A percentile compares a stretch with the other conserved stretches of the same genome.
phyloP scores from a whole-genome alignment of 2,329 filamentous ascomycete genomes.

The Aspergillus sergii region DNA sequence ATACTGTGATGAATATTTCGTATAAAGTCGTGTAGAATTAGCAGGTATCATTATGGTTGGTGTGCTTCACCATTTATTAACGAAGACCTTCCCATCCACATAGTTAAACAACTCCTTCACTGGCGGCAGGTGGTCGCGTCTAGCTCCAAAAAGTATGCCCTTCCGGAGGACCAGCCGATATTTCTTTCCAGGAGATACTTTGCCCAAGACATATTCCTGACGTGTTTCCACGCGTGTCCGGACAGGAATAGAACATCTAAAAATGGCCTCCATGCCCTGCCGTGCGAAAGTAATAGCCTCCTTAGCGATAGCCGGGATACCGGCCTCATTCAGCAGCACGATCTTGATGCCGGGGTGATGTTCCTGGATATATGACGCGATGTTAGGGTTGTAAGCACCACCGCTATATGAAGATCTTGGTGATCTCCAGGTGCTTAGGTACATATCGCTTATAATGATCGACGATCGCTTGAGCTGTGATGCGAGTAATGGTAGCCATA shows the following conservation, averaged over 20 bases:
- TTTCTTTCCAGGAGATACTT: slow-evolving; percentile 58
- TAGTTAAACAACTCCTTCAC: slow-evolving; percentile 57
- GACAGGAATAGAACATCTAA: slow-evolving; percentile 58
- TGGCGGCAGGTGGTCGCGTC: slow-evolving; percentile 45
- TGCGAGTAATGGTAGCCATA: slow-evolving; percentile 52
- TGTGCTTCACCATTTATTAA: slow-evolving; percentile 47
- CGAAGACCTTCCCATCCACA: slow-evolving; percentile 51
- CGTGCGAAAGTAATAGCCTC: slow-evolving; percentile 64
- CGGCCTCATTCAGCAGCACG: slow-evolving; percentile 59
- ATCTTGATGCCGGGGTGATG: slow-evolving; percentile 54
- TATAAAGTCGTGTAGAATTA: background rate
- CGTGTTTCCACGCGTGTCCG: slow-evolving; percentile 58
- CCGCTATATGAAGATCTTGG: slow-evolving; percentile 58
- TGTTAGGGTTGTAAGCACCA: slow-evolving; percentile 43
- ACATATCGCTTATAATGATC: slow-evolving; percentile 54
- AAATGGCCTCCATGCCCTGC: slow-evolving; percentile 62
- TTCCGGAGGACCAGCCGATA: slow-evolving; percentile 57
- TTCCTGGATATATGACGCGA: slow-evolving; percentile 55
- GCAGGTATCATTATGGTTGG: background rate
- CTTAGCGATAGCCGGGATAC: slow-evolving; percentile 60
- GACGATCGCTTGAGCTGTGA: slow-evolving; percentile 62
- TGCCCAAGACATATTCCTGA: slow-evolving; percentile 56
- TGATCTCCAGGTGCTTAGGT: slow-evolving; percentile 40
- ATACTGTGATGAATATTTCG: background rate
- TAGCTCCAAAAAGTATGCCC: slow-evolving; percentile 55